These are phyloP conservation scores for Infundibulicybe gibba DNA, from an alignment of 768 basidiomycete genomes.

Conservation along the genomic window DNA sequence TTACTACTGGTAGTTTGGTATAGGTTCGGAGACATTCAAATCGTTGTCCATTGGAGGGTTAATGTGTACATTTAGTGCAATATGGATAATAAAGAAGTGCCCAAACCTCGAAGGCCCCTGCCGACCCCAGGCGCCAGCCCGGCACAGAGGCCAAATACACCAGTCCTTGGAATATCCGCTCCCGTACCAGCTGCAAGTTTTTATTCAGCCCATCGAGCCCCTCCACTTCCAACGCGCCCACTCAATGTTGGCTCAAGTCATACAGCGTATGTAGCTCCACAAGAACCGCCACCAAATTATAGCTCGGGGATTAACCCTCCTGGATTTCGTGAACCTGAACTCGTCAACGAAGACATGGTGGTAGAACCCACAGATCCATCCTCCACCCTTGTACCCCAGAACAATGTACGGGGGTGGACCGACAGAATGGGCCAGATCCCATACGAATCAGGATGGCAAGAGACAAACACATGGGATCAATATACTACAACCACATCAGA, in stretches of 20 bases:
- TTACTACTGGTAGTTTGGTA: too few relatives aligned
- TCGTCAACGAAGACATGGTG: slow-evolving; percentile 40
- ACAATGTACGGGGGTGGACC: slow-evolving; percentile 17
- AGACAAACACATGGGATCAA: neutral
- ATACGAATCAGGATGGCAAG: slow-evolving; percentile 1
- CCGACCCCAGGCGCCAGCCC: slow-evolving; percentile 37
- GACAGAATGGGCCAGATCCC: slow-evolving; percentile 6
- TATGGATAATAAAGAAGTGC: slow-evolving; percentile 49
- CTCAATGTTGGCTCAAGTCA: slow-evolving; percentile 38
- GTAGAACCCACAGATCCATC: slow-evolving; percentile 23
- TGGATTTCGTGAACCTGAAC: slow-evolving; percentile 54
- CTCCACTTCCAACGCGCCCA: slow-evolving; percentile 35
- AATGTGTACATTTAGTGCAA: neutral
- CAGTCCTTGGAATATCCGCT: slow-evolving; percentile 22
- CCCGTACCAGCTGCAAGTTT: slow-evolving; percentile 32
- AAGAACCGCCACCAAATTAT: slow-evolving; percentile 32
- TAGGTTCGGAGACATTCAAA: too few relatives aligned
- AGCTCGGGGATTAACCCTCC: slow-evolving; percentile 21
- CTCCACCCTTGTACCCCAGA: slow-evolving; percentile 28
- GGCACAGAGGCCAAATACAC: slow-evolving; percentile 38
- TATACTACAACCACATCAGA: neutral
- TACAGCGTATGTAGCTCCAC: slow-evolving; percentile 34
- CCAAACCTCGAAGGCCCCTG: slow-evolving; percentile 42
- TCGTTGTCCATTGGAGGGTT: too few relatives aligned
- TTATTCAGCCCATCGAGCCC: slow-evolving; percentile 31